A percentile compares a stretch with the other conserved stretches of the same genome.
These are phyloP conservation scores for Colletotrichum sp. DNA, from an alignment of 2,329 filamentous ascomycete species.

Conservation along the genomic window DNA sequence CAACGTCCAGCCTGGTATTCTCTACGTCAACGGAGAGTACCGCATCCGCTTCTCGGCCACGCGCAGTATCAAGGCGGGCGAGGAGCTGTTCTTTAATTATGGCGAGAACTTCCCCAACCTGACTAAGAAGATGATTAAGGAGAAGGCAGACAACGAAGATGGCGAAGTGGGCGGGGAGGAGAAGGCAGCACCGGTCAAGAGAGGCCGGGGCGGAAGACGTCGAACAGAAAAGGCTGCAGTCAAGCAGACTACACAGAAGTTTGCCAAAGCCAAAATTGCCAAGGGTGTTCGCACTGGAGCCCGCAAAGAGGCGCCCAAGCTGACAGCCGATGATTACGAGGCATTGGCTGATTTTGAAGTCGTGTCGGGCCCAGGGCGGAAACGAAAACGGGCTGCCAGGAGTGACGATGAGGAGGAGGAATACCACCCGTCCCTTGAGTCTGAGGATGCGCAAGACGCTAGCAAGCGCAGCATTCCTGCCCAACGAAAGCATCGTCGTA, in stretches of 20 bases:
- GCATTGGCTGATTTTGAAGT: constrained; percentile 3
- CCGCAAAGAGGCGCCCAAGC: constrained; percentile 15
- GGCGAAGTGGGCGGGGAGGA: constrained; percentile 10
- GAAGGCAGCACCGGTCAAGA: not conserved
- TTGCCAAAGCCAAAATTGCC: constrained; percentile 13
- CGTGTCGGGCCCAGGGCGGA: not conserved
- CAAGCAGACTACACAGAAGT: not conserved
- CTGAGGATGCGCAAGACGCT: constrained; percentile 1
- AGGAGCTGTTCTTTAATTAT: constrained; percentile 85
- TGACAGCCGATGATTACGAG: constrained; percentile 13
- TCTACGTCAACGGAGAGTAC: constrained; percentile 77
- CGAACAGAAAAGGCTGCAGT: not conserved
- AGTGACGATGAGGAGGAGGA: constrained; percentile 19
- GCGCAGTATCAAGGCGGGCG: constrained; percentile 70
- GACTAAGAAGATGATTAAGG: constrained; percentile 55
- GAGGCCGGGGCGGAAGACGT: constrained; percentile 5
- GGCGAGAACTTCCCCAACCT: constrained; percentile 71
- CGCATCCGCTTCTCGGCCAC: constrained; percentile 77
- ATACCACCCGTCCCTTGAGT: constrained; percentile 15
- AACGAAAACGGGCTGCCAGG: constrained; percentile 8
- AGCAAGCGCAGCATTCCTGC: not conserved
- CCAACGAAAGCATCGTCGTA: not conserved
- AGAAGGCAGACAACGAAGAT: constrained; percentile 36
- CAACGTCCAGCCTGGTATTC: constrained; percentile 67
- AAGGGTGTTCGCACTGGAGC: constrained; percentile 13